Conservation (phyloP, 1,284 basidiomycete species). For the Hymenochaete sp. region DNA sequence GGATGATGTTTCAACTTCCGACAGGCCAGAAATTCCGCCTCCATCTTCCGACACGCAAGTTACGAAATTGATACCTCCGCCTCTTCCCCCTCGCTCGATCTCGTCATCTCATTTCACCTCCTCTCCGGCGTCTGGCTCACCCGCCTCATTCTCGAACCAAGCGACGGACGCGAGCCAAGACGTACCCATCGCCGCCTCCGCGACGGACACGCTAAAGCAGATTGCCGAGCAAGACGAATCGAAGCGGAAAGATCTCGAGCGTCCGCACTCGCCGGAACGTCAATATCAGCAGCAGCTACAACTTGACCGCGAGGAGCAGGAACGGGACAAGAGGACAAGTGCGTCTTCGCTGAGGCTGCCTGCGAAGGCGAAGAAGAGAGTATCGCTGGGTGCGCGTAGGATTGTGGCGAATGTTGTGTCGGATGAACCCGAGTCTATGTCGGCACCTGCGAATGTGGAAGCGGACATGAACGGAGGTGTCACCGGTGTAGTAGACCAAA, state of each 20-base stretch:
- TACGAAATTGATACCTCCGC: conserved; percentile 38
- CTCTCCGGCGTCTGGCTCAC: conserved; percentile 6
- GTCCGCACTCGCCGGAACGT: conserved; percentile 10
- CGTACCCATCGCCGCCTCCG: conserved; percentile 27
- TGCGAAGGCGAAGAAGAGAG: conserved; percentile 6
- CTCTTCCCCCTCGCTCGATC: conserved; percentile 43
- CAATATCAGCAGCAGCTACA: background rate
- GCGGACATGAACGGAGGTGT: no score
- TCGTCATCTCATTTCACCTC: conserved; percentile 7
- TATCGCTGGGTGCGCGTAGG: conserved; percentile 13
- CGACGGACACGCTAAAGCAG: conserved; percentile 45
- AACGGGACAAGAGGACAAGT: background rate
- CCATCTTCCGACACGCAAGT: conserved; percentile 8
- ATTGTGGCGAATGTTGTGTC: conserved; percentile 2
- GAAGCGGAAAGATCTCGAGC: conserved; percentile 24
- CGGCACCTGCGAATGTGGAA: no score
- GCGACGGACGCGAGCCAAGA: background rate
- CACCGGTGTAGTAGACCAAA: no score
- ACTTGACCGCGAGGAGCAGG: background rate
- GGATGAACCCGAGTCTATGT: conserved; percentile 9
- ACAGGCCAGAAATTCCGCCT: conserved; percentile 15
- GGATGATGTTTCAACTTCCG: conserved; percentile 2
- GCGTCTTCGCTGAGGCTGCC: background rate
- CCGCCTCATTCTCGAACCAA: conserved; percentile 4
- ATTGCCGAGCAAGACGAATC: conserved; percentile 42